These are phyloP conservation scores for Euphorbia peplus DNA, from an alignment of 345 rosid species.

Conservation along the genomic window DNA sequence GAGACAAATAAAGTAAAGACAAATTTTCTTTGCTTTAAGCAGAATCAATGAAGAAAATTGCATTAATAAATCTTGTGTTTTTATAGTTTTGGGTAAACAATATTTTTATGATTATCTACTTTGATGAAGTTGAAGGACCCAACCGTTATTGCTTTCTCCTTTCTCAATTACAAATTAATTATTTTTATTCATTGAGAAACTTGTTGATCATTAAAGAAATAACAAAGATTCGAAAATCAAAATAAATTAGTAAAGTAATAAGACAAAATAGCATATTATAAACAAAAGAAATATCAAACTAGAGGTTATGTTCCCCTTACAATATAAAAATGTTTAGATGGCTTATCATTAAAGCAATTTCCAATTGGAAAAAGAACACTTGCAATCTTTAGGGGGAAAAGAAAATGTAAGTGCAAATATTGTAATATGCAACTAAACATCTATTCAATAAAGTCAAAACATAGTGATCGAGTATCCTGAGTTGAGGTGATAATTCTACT, in stretches of 20 bases:
- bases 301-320: too few relatives aligned
- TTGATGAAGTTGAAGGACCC: background rate
- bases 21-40: too few relatives aligned
- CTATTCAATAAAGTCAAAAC: background rate
- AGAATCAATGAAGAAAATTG: too few relatives aligned
- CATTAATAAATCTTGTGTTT: background rate
- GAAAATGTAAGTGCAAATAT: slow-evolving; percentile 13
- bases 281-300: too few relatives aligned
- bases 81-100: background rate
- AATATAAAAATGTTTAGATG: background rate
- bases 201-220: background rate
- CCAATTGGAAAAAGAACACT: background rate
- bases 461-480: background rate
- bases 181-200: too few relatives aligned
- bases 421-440: background rate
- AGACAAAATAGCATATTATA: background rate
- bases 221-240: background rate
- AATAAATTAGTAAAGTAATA: background rate
- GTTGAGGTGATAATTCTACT: too few relatives aligned
- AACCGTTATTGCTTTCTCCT: background rate
- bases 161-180: background rate
- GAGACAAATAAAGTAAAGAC: too few relatives aligned
- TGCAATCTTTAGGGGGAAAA: background rate
- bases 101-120: background rate
- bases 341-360: slow-evolving; percentile 3